Conservation (phyloP, 2,329 filamentous ascomycete genomes). For the Delphinella strobiligena region DNA sequence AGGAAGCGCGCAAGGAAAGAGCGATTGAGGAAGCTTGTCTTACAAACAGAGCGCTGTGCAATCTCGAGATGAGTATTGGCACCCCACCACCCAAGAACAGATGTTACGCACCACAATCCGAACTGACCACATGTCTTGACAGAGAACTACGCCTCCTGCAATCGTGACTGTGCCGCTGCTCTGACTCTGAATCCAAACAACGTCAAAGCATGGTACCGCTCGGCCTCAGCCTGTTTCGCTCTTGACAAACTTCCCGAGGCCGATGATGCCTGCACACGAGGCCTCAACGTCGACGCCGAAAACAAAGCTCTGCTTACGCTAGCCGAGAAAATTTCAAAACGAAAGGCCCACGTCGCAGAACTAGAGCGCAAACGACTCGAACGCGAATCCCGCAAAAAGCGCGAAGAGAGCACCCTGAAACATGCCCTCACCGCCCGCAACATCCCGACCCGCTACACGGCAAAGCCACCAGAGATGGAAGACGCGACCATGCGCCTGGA, state of each 20-base stretch:
- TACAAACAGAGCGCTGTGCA: slow-evolving; percentile 80
- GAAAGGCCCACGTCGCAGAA: slow-evolving; percentile 44
- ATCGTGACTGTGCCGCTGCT: slow-evolving; percentile 68
- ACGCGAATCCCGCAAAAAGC: slow-evolving; percentile 41
- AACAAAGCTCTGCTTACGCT: slow-evolving; percentile 58
- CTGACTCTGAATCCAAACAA: slow-evolving; percentile 77
- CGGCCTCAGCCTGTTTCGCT: slow-evolving; percentile 62
- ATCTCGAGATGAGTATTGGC: slow-evolving; percentile 62
- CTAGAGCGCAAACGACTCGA: slow-evolving; percentile 45
- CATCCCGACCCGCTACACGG: slow-evolving; percentile 55
- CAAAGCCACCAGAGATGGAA: slow-evolving; percentile 72
- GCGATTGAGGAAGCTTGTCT: slow-evolving; percentile 63
- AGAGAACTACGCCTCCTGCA: slow-evolving; percentile 81
- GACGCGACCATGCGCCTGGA: slow-evolving; percentile 63
- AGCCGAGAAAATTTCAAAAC: slow-evolving; percentile 49
- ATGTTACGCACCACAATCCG: neutral
- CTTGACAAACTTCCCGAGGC: slow-evolving; percentile 72
- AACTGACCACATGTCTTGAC: slow-evolving; percentile 8
- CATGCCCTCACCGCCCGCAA: slow-evolving; percentile 52
- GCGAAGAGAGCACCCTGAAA: slow-evolving; percentile 42
- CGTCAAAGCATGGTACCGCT: slow-evolving; percentile 85
- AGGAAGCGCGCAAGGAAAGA: slow-evolving; percentile 48
- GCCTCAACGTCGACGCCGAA: slow-evolving; percentile 56
- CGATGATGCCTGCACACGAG: slow-evolving; percentile 62
- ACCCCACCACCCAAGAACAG: neutral